These are phyloP conservation scores for Termitomyces sp. DNA, from an alignment of 768 basidiomycete genomes.

Conservation along the genomic window DNA sequence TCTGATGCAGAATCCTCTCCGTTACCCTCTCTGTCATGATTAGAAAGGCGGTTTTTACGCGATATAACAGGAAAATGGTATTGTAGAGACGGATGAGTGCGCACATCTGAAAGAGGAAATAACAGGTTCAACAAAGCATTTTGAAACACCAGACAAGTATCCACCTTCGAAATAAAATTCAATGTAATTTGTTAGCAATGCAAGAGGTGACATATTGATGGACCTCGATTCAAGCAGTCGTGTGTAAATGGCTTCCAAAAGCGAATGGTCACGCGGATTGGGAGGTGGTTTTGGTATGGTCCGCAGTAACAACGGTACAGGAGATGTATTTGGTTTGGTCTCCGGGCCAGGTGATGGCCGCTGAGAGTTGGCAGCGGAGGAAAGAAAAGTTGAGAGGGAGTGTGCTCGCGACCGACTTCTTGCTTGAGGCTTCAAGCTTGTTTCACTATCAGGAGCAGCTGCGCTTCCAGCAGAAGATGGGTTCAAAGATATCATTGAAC, in stretches of 20 bases:
- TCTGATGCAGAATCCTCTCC: constrained; percentile 16
- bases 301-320: constrained; percentile 30
- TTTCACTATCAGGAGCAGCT: constrained; percentile 3
- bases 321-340: neutral
- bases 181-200: constrained; percentile 56
- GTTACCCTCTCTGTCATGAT: constrained; percentile 3
- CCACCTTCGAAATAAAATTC: constrained; percentile 63
- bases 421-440: neutral
- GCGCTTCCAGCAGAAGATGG: constrained; percentile 22
- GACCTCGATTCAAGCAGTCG: constrained; percentile 69
- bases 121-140: neutral
- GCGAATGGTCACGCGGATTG: constrained; percentile 67
- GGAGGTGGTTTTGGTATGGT: constrained; percentile 38
- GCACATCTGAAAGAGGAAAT: constrained; percentile 45
- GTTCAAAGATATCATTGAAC: constrained; percentile 27
- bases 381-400: constrained; percentile 14
- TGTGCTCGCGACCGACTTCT: constrained; percentile 16
- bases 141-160: constrained; percentile 8
- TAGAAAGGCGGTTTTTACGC: constrained; percentile 12
- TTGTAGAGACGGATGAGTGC: constrained; percentile 63
- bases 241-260: constrained; percentile 63
- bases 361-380: constrained; percentile 7
- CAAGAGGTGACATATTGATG: constrained; percentile 65
- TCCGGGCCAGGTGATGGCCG: constrained; percentile 6
- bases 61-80: constrained; percentile 52